Percentiles rank a stretch among this genome's conserved stretches.
Conservation (phyloP, 2,329 filamentous ascomycete species). For the Aspergillus calidoustus region DNA sequence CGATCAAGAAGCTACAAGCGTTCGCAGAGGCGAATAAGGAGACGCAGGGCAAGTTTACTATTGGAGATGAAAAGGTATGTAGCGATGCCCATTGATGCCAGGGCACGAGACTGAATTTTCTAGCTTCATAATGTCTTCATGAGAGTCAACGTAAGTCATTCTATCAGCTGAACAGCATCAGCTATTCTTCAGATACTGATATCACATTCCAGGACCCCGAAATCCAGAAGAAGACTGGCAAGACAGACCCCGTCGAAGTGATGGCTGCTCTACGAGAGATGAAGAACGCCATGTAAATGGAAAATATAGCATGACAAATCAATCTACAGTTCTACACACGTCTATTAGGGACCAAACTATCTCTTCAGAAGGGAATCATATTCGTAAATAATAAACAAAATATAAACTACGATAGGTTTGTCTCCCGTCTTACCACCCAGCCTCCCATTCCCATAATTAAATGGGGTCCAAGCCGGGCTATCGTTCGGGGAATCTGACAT, state of each 20-base stretch:
- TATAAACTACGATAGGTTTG: slow-evolving; percentile 33
- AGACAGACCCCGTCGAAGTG: slow-evolving; percentile 78
- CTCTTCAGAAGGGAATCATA: neutral
- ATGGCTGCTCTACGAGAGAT: slow-evolving; percentile 86
- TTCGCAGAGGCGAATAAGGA: slow-evolving; percentile 81
- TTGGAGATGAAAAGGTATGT: slow-evolving; percentile 90
- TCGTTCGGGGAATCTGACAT: slow-evolving; percentile 41
- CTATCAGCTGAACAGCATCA: neutral
- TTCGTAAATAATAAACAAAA: neutral
- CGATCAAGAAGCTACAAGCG: slow-evolving; percentile 74
- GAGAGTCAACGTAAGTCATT: slow-evolving; percentile 70
- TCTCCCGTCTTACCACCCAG: slow-evolving; percentile 50
- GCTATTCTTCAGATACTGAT: slow-evolving; percentile 18
- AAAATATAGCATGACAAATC: neutral
- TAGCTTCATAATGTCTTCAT: slow-evolving; percentile 97
- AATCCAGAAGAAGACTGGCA: slow-evolving; percentile 81
- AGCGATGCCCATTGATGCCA: neutral
- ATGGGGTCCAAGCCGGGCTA: slow-evolving; percentile 49
- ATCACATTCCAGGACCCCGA: slow-evolving; percentile 66
- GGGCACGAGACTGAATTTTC: neutral
- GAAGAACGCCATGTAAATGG: slow-evolving; percentile 64
- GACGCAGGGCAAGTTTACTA: slow-evolving; percentile 95
- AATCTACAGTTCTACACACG: neutral
- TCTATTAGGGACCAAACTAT: neutral
- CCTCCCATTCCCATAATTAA: slow-evolving; percentile 52